These are phyloP conservation scores for Lepidium africanum DNA, from an alignment of 345 rosid species.

Conservation along the genomic window DNA sequence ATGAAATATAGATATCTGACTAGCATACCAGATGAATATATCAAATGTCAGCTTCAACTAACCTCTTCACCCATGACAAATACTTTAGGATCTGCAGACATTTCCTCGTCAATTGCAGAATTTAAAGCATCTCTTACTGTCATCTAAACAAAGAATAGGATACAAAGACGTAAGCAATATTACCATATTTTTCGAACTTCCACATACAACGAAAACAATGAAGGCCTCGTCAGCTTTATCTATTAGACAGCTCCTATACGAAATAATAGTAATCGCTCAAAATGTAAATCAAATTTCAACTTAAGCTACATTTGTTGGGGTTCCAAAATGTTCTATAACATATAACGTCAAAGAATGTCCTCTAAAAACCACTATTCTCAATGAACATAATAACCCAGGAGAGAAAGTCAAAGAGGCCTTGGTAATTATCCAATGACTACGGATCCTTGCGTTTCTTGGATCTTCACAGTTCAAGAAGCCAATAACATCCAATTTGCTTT, in stretches of 20 bases:
- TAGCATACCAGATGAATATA: neutral
- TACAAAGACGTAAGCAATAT: neutral
- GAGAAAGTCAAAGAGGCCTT: neutral
- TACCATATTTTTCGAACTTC: neutral
- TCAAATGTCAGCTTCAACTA: neutral
- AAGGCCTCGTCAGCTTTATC: neutral
- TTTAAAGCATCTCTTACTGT: constrained; percentile 74
- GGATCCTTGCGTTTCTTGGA: neutral
- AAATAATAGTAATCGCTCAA: neutral
- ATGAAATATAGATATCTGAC: neutral
- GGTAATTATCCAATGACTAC: neutral
- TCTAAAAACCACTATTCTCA: neutral
- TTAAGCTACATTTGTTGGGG: neutral
- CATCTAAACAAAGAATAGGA: constrained; percentile 40
- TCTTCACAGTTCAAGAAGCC: neutral
- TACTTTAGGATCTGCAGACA: constrained; percentile 91
- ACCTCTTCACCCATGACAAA: constrained; percentile 97
- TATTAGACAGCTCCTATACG: neutral
- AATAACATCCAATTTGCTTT: neutral
- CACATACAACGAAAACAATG: neutral
- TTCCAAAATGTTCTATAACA: neutral
- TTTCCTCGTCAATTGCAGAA: constrained; percentile 90
- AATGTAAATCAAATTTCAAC: neutral
- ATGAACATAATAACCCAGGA: neutral
- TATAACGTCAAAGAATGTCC: neutral